These are phyloP conservation scores for Hygrophila difformis DNA, from an alignment of 257 asterid genomes.

Conservation along the genomic window DNA sequence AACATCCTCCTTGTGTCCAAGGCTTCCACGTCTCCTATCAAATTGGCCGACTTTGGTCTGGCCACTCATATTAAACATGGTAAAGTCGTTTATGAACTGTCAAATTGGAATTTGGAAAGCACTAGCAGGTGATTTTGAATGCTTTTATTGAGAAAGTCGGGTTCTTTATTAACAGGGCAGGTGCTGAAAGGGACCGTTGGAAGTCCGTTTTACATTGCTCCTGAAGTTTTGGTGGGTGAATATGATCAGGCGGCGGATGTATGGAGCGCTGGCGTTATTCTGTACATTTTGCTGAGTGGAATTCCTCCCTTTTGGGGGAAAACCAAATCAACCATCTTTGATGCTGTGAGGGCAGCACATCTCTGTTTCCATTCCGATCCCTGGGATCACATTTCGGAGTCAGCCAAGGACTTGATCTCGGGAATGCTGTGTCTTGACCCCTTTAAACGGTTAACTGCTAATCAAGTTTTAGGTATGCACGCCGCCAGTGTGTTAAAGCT, in stretches of 20 bases:
- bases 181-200: slow-evolving; percentile 54
- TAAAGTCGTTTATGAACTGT: too few species aligned
- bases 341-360: slow-evolving; percentile 51
- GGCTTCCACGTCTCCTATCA: slow-evolving; percentile 39
- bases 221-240: slow-evolving; percentile 47
- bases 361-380: slow-evolving; percentile 34
- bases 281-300: slow-evolving; percentile 55
- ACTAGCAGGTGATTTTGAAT: not conserved
- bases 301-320: slow-evolving; percentile 66
- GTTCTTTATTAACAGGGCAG: slow-evolving; percentile 31
- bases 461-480: slow-evolving; percentile 40
- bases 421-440: slow-evolving; percentile 43
- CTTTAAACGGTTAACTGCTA: slow-evolving; percentile 38
- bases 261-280: slow-evolving; percentile 68
- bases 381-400: slow-evolving; percentile 41
- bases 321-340: slow-evolving; percentile 49
- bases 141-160: slow-evolving; percentile 13
- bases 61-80: slow-evolving; percentile 42
- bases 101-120: too few species aligned
- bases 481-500: not conserved
- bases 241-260: slow-evolving; percentile 53
- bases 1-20: slow-evolving; percentile 39
- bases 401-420: slow-evolving; percentile 45
- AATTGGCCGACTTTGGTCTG: slow-evolving; percentile 61
- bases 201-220: slow-evolving; percentile 62